Conservation (phyloP, 257 asterid genomes). For the Vinca minor region DNA sequence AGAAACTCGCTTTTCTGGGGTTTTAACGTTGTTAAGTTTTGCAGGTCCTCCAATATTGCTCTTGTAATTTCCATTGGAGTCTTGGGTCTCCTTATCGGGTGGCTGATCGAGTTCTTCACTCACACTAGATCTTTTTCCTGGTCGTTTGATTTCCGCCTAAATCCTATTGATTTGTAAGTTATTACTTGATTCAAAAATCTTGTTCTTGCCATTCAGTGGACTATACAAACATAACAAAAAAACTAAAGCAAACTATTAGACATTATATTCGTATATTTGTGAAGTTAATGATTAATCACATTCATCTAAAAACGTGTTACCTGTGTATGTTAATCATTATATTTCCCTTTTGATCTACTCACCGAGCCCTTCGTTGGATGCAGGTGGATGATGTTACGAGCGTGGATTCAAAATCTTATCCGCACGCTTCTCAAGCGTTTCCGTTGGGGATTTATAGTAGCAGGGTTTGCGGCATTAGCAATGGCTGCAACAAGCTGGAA, state of each 20-base stretch:
- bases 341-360: background rate
- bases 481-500: constrained; percentile 89
- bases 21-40: constrained; percentile 20
- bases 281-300: background rate
- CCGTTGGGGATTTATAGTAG: constrained; percentile 63
- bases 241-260: background rate
- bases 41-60: constrained; percentile 67
- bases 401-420: constrained; percentile 42
- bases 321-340: background rate
- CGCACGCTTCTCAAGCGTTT: constrained; percentile 53
- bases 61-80: constrained; percentile 69
- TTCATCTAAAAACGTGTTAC: background rate
- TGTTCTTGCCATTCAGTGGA: background rate
- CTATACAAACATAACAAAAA: background rate
- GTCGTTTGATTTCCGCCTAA: constrained; percentile 42
- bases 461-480: constrained; percentile 56
- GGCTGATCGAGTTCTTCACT: constrained; percentile 63
- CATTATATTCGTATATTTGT: background rate
- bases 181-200: background rate
- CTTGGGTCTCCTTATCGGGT: constrained; percentile 63
- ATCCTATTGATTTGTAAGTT: constrained; percentile 52
- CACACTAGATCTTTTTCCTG: constrained; percentile 38
- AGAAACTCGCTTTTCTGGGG: background rate
- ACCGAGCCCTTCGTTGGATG: constrained; percentile 8
- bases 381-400: constrained; percentile 60